These are phyloP conservation scores for Somion occarium DNA, from an alignment of 1,284 basidiomycete species.

Conservation along the genomic window DNA sequence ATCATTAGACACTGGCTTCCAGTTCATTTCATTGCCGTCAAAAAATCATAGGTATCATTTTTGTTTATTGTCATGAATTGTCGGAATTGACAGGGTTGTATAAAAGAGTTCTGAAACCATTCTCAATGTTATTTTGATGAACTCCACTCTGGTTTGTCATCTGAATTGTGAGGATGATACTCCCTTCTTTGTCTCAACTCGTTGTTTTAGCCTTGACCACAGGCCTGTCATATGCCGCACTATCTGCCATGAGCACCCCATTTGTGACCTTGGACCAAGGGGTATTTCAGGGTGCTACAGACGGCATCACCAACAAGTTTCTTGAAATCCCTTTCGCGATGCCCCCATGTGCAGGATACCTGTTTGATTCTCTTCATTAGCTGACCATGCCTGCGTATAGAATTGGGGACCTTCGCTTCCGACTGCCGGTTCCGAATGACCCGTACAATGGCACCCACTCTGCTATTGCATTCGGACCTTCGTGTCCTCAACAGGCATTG, in stretches of 20 bases:
- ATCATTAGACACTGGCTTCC: too few species aligned
- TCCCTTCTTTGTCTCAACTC: neutral
- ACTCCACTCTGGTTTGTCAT: too few species aligned
- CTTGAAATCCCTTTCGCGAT: constrained; percentile 36
- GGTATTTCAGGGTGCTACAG: constrained; percentile 20
- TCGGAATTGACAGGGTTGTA: too few species aligned
- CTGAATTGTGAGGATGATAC: neutral
- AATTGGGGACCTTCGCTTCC: constrained; percentile 27
- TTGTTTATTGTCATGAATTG: too few species aligned
- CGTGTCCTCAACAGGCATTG: constrained; percentile 33
- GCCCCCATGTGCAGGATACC: constrained; percentile 27
- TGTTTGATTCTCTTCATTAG: neutral
- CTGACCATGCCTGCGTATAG: constrained; percentile 5
- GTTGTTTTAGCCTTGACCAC: neutral
- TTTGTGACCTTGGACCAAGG: constrained; percentile 24
- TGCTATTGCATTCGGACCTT: constrained; percentile 26
- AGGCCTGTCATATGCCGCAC: neutral
- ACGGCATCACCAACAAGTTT: constrained; percentile 20
- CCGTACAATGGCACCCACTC: constrained; percentile 27
- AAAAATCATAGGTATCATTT: too few species aligned
- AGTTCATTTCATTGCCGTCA: too few species aligned
- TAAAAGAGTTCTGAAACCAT: too few species aligned
- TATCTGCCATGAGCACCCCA: constrained; percentile 6
- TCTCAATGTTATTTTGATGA: too few species aligned
- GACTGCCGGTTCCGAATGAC: constrained; percentile 27